These are phyloP conservation scores for Spirogloea muscicola DNA, from an alignment of 139 green algal genomes.

Conservation along the genomic window DNA sequence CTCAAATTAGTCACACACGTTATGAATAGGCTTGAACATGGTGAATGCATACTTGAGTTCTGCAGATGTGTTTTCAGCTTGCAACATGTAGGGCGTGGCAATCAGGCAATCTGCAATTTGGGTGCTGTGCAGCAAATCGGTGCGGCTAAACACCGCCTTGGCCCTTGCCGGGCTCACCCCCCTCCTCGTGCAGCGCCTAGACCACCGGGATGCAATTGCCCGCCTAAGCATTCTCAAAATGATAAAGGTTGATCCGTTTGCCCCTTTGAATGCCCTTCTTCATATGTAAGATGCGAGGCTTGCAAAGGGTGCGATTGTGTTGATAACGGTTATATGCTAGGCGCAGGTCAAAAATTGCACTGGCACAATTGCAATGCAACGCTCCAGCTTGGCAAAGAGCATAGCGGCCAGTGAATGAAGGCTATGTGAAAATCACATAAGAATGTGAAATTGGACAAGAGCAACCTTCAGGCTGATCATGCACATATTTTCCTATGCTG, in stretches of 20 bases:
- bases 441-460: background rate
- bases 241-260: conserved; percentile 29
- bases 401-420: background rate
- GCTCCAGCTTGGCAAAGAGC: too few relatives aligned
- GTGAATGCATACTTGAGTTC: too few relatives aligned
- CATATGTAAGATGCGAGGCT: background rate
- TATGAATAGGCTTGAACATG: too few relatives aligned
- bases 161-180: conserved; percentile 11
- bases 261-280: background rate
- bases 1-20: too few relatives aligned
- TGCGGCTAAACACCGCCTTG: conserved; percentile 31
- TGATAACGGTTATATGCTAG: too few relatives aligned
- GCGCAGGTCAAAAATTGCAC: background rate
- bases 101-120: too few relatives aligned
- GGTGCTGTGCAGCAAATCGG: conserved; percentile 33
- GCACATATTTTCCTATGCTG: background rate
- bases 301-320: background rate
- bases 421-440: background rate
- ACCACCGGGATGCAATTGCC: conserved; percentile 15
- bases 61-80: too few relatives aligned
- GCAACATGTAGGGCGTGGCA: too few relatives aligned
- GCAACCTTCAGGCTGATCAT: background rate
- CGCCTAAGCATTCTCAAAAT: conserved; percentile 45
- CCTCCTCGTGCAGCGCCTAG: conserved; percentile 39
- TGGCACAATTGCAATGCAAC: background rate